Percentiles rank a stretch among this genome's conserved stretches.
phyloP scores from a whole-genome alignment of 2,329 filamentous ascomycete species.

The Macroventuria anomochaeta region DNA sequence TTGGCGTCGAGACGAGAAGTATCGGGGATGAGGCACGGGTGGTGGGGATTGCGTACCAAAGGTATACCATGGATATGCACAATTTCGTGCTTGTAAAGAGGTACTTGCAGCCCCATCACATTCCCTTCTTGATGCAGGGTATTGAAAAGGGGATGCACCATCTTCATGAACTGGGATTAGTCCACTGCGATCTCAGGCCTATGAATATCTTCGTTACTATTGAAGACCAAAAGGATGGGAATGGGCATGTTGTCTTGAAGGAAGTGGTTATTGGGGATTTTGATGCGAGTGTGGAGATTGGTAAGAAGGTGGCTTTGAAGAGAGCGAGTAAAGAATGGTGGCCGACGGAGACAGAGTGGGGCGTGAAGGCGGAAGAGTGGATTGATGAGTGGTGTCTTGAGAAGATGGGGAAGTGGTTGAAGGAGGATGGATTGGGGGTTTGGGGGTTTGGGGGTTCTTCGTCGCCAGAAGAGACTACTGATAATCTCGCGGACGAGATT shows the following conservation, averaged over 20 bases:
- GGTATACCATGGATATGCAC: conserved; percentile 13
- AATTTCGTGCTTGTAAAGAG: background rate
- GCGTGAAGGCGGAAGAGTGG: background rate
- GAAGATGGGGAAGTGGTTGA: conserved; percentile 6
- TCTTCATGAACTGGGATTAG: conserved; percentile 2
- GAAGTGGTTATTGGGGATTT: conserved; percentile 12
- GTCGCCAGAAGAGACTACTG: background rate
- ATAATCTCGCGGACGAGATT: background rate
- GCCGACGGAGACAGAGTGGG: background rate
- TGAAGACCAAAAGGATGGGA: background rate
- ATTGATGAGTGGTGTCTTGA: conserved; percentile 8
- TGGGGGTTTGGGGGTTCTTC: background rate
- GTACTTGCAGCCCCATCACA: background rate
- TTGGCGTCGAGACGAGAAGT: background rate
- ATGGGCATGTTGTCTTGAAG: background rate
- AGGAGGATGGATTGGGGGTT: background rate
- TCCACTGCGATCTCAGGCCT: conserved; percentile 14
- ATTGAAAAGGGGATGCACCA: background rate
- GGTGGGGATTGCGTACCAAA: conserved; percentile 6
- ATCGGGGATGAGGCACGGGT: background rate
- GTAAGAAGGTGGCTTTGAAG: conserved; percentile 2
- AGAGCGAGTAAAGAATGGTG: conserved; percentile 1
- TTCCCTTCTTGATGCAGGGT: background rate
- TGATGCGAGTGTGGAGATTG: conserved; percentile 2
- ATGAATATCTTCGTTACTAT: background rate